Percentiles rank a stretch among this genome's conserved stretches.
phyloP scores from a whole-genome alignment of 1,139 yeast species.

The Pichia sp. region DNA sequence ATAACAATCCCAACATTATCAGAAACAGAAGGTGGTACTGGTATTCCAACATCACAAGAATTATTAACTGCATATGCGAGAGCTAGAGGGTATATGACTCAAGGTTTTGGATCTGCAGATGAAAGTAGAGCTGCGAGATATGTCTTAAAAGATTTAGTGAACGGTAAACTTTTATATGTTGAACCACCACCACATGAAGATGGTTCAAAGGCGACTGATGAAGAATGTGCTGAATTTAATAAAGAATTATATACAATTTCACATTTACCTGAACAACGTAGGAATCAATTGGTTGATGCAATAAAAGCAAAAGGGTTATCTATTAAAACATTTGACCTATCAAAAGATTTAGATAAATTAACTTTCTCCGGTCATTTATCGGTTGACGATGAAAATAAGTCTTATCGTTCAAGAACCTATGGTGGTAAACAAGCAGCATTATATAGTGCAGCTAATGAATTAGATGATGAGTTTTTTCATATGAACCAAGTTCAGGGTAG shows the following conservation, averaged over 20 bases:
- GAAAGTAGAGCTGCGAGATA: slow-evolving; percentile 93
- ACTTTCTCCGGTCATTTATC: slow-evolving; percentile 76
- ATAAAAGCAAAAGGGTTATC: slow-evolving; percentile 47
- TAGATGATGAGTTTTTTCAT: slow-evolving; percentile 79
- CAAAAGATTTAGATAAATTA: slow-evolving; percentile 62
- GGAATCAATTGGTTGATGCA: slow-evolving; percentile 66
- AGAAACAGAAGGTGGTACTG: slow-evolving; percentile 82
- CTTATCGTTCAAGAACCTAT: slow-evolving; percentile 39
- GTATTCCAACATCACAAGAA: slow-evolving; percentile 84
- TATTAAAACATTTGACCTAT: slow-evolving; percentile 54
- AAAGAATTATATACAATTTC: slow-evolving; percentile 60
- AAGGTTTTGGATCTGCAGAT: slow-evolving; percentile 96
- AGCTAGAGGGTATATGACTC: slow-evolving; percentile 96
- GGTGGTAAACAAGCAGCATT: slow-evolving; percentile 83
- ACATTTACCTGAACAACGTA: slow-evolving; percentile 65
- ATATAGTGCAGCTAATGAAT: slow-evolving; percentile 68
- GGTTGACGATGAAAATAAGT: slow-evolving; percentile 37
- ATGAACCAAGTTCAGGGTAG: slow-evolving; percentile 61
- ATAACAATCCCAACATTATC: slow-evolving; percentile 75
- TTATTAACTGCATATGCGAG: slow-evolving; percentile 87
- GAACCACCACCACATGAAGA: slow-evolving; percentile 79
- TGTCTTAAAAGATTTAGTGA: slow-evolving; percentile 89
- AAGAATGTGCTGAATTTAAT: slow-evolving; percentile 65
- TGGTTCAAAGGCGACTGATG: slow-evolving; percentile 39
- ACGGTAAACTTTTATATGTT: slow-evolving; percentile 78